Evolutionary conservation across 306 rosid genomes (phyloP).

Genomic region (Castanospermum australe): DNA sequence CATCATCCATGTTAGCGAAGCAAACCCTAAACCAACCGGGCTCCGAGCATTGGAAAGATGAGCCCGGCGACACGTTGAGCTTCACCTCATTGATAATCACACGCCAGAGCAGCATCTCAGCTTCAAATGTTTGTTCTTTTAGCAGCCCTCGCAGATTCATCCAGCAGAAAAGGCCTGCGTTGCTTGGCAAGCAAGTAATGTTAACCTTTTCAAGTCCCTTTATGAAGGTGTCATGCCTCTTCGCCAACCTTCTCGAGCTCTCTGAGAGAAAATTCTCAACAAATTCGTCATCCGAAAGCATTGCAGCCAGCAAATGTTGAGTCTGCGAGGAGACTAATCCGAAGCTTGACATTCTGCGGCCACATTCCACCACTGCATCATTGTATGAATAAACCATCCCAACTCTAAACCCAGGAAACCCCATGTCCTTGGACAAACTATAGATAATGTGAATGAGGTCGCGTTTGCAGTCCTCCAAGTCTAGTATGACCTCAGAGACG

Average conservation of each 20-base stretch:
- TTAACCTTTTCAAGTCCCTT: conserved; percentile 58
- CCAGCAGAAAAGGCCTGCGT: conserved; percentile 82
- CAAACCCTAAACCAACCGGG: conserved; percentile 97
- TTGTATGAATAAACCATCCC: conserved; percentile 87
- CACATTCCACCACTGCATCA: conserved; percentile 52
- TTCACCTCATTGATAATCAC: conserved; percentile 67
- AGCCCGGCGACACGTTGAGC: conserved; percentile 86
- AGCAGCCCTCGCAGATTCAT: conserved; percentile 67
- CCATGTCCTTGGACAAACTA: conserved; percentile 89
- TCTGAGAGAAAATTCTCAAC: conserved; percentile 42
- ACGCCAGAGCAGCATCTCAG: conserved; percentile 73
- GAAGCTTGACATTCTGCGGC: conserved; percentile 84
- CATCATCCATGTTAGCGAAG: conserved; percentile 85
- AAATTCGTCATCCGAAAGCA: conserved; percentile 66
- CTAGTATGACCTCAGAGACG: conserved; percentile 58
- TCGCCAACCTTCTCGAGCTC: conserved; percentile 52
- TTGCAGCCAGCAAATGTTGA: conserved; percentile 57
- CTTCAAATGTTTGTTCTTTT: conserved; percentile 54
- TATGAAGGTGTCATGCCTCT: conserved; percentile 41
- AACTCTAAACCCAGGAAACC: conserved; percentile 81
- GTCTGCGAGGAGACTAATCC: conserved; percentile 83
- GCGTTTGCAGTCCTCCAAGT: conserved; percentile 42
- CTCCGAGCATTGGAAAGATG: conserved; percentile 67
- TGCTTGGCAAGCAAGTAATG: conserved; percentile 64
- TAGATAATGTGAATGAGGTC: conserved; percentile 76